Evolutionary conservation across 345 rosid species (phyloP).

Genomic region (Boechera retrofracta): DNA sequence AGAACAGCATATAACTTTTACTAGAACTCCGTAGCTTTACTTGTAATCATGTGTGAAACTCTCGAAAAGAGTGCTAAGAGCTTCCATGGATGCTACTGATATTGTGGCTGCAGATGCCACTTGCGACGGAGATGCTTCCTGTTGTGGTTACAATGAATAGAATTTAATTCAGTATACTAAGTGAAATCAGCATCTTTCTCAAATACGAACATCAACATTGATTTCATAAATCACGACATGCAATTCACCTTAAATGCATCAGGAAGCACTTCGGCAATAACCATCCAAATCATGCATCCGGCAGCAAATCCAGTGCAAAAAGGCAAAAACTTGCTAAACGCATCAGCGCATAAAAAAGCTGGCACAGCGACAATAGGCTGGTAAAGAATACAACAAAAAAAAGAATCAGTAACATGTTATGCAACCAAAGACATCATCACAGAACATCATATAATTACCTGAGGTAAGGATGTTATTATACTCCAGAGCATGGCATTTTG

Average conservation of each 20-base stretch:
- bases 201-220: constrained; percentile 6
- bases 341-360: constrained; percentile 96
- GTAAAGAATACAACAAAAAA: constrained; percentile 10
- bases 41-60: constrained; percentile 83
- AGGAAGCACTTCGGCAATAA: constrained; percentile 98
- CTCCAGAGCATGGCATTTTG: constrained; percentile 99
- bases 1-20: constrained; percentile 23
- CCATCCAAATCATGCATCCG: constrained; percentile 99
- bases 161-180: constrained; percentile 19
- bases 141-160: constrained; percentile 31
- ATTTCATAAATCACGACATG: constrained; percentile 8
- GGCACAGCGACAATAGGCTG: constrained; percentile 99
- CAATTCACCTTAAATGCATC: constrained; percentile 90
- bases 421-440: constrained; percentile 18
- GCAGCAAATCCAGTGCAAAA: constrained; percentile 99
- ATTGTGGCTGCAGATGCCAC: constrained; percentile 97
- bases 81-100: constrained; percentile 99
- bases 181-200: constrained; percentile 18
- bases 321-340: constrained; percentile 90
- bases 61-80: constrained; percentile 78
- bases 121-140: constrained; percentile 95
- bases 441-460: constrained; percentile 54
- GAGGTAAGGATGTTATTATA: constrained; percentile 95
- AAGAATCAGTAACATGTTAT: constrained; percentile 19
- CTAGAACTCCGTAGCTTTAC: constrained; percentile 52